A percentile compares a stretch with the other conserved stretches of the same genome.
phyloP scores from a whole-genome alignment of 2,329 filamentous ascomycete species.

The Trichoderma citrinoviride region DNA sequence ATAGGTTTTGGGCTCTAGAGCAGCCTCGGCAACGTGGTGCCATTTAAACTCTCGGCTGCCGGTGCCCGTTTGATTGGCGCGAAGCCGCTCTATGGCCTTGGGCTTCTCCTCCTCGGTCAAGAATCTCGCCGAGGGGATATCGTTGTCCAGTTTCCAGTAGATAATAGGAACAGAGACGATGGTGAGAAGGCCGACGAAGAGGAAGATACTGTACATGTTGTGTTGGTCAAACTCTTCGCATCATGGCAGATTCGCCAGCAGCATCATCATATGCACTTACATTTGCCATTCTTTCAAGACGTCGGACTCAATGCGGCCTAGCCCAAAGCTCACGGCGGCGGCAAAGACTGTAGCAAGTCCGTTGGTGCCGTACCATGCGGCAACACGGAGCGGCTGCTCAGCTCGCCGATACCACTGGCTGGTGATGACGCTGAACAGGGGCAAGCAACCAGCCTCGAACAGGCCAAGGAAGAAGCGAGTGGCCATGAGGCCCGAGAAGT shows the following conservation, averaged over 20 bases:
- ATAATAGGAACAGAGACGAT: conserved; percentile 56
- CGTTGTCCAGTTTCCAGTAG: conserved; percentile 60
- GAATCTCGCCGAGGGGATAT: conserved; percentile 54
- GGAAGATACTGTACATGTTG: conserved; percentile 42
- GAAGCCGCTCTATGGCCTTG: conserved; percentile 67
- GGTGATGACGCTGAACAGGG: conserved; percentile 47
- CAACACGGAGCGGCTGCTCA: conserved; percentile 62
- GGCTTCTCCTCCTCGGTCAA: conserved; percentile 64
- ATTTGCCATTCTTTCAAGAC: conserved; percentile 29
- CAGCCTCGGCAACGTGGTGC: conserved; percentile 57
- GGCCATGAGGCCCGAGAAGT: conserved; percentile 48
- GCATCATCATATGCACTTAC: conserved; percentile 13
- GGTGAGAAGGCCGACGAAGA: conserved; percentile 61
- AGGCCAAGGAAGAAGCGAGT: conserved; percentile 49
- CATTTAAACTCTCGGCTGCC: conserved; percentile 67
- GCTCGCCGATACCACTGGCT: conserved; percentile 47
- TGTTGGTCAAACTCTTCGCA: not conserved
- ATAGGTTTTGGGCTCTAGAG: conserved; percentile 51
- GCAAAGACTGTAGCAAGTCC: conserved; percentile 57
- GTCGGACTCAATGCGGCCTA: conserved; percentile 49
- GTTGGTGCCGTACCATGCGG: conserved; percentile 65
- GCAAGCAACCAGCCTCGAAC: conserved; percentile 52
- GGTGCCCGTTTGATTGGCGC: conserved; percentile 72
- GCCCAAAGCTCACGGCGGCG: conserved; percentile 53
- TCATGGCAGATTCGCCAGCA: no score